Percentiles rank a stretch among this genome's conserved stretches.
Conservation (phyloP, 164 flowering plant genomes). For the Nymphaea thermarum region DNA sequence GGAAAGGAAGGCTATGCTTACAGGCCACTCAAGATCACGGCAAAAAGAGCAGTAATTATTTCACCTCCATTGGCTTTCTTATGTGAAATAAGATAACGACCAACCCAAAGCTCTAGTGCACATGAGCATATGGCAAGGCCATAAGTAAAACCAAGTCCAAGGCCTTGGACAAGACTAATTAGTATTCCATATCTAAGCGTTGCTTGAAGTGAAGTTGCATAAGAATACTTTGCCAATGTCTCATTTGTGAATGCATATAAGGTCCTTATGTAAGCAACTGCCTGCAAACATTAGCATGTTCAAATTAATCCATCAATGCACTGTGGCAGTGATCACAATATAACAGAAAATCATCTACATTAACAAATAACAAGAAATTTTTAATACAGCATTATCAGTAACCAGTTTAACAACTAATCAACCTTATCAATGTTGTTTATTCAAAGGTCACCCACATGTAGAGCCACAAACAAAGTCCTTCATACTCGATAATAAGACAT, state of each 20-base stretch:
- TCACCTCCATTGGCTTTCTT: conserved; percentile 84
- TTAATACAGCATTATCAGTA: too few relatives aligned
- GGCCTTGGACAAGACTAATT: conserved; percentile 99
- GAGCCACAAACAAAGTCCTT: too few relatives aligned
- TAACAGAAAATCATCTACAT: too few relatives aligned
- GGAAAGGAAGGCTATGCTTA: conserved; percentile 27
- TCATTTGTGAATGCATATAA: conserved; percentile 93
- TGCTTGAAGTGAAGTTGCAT: conserved; percentile 96
- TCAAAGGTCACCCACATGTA: too few relatives aligned
- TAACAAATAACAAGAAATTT: too few relatives aligned
- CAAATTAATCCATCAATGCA: too few relatives aligned
- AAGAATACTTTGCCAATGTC: conserved; percentile 93
- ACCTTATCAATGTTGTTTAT: too few relatives aligned
- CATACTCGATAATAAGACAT: too few relatives aligned
- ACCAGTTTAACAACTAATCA: too few relatives aligned
- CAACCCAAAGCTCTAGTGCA: conserved; percentile 97
- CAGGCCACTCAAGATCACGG: conserved; percentile 96
- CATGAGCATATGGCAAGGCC: conserved; percentile 99
- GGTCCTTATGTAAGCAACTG: conserved; percentile 82
- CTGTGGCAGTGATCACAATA: too few relatives aligned
- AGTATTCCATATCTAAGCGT: conserved; percentile 91
- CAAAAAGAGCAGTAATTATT: conserved; percentile 77
- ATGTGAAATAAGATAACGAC: conserved; percentile 58
- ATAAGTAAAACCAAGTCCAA: conserved; percentile 99
- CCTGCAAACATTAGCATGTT: conserved; percentile 35